Conservation (phyloP, 2,329 filamentous ascomycete species). For the Colletotrichum sp. region DNA sequence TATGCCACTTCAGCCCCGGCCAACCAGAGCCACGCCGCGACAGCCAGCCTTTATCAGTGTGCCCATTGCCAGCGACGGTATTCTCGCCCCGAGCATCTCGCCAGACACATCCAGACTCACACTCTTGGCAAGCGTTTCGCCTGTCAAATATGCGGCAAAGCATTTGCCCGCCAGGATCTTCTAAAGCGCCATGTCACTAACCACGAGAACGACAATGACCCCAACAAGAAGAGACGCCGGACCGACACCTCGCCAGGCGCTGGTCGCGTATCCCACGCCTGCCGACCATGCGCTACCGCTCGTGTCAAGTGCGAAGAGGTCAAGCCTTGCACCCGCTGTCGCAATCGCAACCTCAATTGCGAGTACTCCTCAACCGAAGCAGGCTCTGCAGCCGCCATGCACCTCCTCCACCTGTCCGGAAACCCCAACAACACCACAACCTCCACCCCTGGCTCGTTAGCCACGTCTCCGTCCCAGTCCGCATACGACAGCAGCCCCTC, state of each 20-base stretch:
- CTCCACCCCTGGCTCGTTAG: constrained; percentile 18
- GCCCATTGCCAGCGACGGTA: constrained; percentile 56
- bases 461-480: constrained; percentile 23
- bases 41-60: constrained; percentile 48
- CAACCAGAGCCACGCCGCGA: constrained; percentile 25
- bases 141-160: constrained; percentile 56
- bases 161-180: constrained; percentile 58
- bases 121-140: constrained; percentile 54
- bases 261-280: constrained; percentile 57
- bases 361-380: constrained; percentile 41
- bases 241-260: constrained; percentile 47
- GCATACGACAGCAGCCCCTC: constrained; percentile 21
- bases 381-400: constrained; percentile 45
- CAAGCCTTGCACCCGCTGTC: constrained; percentile 58
- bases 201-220: constrained; percentile 50
- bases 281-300: constrained; percentile 53
- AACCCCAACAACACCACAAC: constrained; percentile 33
- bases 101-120: constrained; percentile 55
- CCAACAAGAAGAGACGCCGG: constrained; percentile 51
- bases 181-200: constrained; percentile 57
- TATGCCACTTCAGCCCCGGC: neutral
- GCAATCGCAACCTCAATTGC: constrained; percentile 50
- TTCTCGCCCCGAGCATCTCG: constrained; percentile 58
- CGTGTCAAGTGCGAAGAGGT: constrained; percentile 60
- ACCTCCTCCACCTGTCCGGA: constrained; percentile 46